Evolutionary conservation across 2,329 filamentous ascomycete species (phyloP), one percentile per base, ranked within the genome.

Genomic region (Hymenoscyphus scutula): DNA sequence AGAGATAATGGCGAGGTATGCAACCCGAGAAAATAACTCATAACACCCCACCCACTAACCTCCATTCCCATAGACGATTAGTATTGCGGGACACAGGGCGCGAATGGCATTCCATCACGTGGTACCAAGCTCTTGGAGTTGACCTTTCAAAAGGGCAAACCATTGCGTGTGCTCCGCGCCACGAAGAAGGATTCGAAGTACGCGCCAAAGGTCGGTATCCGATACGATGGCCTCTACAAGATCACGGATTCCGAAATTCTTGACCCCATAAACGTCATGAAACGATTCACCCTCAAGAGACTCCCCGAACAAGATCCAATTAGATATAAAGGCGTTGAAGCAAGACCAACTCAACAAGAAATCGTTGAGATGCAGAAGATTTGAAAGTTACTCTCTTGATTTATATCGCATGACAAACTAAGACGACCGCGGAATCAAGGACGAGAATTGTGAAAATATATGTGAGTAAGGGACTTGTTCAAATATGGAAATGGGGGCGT

Each of bases 221-320:
- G 84, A 1, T 86, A 86, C 59, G 84, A 87, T 69, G 84, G 84
- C 0, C 70, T 86, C 0, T 87, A 87, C 65, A 69, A 74, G 5
- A 78, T 86, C 5, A 73, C 72, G 0, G 69, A 62, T 41, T 15
- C 27, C 2, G 70, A 78, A 63, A 59, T 77, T 0, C 38, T 80
- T 1, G 76, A 84, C 60, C 37, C 67, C 3, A 67, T 70, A 13
- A 77, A 75, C n/a, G 76, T 76, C 2, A 76, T 77, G 23, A 77
- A 81, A 68, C 72, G 76, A 0, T 87, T 87, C 71, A 74, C 72
- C 8, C 71, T 87, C 5, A 69, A 74, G 45, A 74, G 84, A 1
- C 59, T 74, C 2, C 29, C 68, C 3, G 78, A 73, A 0, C 82
- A 85, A 65, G 72, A 76, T 25, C 77, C 79, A 0, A 83, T 85